Conservation (phyloP, 2,329 filamentous ascomycete genomes). For the Phialophora chinensis region DNA sequence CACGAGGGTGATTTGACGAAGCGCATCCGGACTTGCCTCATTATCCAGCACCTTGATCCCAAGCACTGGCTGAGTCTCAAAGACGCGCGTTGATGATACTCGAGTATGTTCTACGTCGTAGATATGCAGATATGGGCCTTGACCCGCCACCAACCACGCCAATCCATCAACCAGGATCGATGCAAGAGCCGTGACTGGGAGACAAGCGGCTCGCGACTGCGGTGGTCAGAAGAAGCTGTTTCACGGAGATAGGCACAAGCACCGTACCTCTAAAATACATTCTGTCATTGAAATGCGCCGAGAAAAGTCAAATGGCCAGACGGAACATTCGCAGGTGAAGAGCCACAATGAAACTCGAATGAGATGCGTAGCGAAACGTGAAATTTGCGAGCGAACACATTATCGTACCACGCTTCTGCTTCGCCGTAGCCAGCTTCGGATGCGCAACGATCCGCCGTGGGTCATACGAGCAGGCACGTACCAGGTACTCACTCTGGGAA, state of each 20-base stretch:
- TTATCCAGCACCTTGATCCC: slow-evolving; percentile 29
- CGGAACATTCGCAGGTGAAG: neutral
- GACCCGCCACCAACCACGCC: slow-evolving; percentile 47
- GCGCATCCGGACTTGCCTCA: slow-evolving; percentile 26
- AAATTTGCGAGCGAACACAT: neutral
- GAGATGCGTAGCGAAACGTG: neutral
- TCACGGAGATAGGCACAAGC: neutral
- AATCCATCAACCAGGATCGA: slow-evolving; percentile 41
- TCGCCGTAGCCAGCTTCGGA: neutral
- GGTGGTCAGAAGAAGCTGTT: slow-evolving; percentile 6
- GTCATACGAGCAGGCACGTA: no score
- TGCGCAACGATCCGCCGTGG: neutral
- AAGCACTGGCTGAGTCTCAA: slow-evolving; percentile 33
- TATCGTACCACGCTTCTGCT: neutral
- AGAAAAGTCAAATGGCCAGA: neutral
- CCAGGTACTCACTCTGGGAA: no score
- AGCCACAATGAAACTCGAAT: neutral
- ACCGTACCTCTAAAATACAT: slow-evolving; percentile 14
- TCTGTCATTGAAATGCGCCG: slow-evolving; percentile 16
- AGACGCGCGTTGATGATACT: slow-evolving; percentile 42
- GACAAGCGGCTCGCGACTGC: slow-evolving; percentile 39
- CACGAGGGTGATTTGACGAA: slow-evolving; percentile 17
- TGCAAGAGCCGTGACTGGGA: slow-evolving; percentile 52
- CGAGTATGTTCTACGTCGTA: slow-evolving; percentile 47
- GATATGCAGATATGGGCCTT: slow-evolving; percentile 47